A percentile compares a stretch with the other conserved stretches of the same genome.
phyloP scores from a whole-genome alignment of 177 flowering plant species.

The Vitis hybrid region DNA sequence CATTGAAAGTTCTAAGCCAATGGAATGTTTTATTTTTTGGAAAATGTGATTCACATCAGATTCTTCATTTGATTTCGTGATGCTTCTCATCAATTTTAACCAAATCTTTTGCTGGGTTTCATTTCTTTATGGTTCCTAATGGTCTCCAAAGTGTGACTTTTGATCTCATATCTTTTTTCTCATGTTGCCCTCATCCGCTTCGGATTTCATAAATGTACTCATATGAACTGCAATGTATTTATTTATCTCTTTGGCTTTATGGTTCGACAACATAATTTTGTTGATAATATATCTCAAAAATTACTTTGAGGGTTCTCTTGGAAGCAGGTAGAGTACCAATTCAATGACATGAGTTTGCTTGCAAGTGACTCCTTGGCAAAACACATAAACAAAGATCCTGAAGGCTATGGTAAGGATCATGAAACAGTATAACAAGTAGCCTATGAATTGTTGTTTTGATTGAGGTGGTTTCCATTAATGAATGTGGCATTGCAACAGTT shows the following conservation, averaged over 20 bases:
- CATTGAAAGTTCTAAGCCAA: neutral
- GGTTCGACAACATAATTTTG: neutral
- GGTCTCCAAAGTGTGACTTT: no score
- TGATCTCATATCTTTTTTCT: no score
- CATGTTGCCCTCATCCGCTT: no score
- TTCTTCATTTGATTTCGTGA: neutral
- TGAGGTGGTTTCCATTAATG: neutral
- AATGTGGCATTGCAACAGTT: slow-evolving; percentile 41
- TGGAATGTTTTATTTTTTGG: neutral
- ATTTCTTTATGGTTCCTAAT: no score
- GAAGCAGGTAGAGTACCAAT: slow-evolving; percentile 71
- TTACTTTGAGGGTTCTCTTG: neutral
- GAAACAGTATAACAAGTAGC: neutral
- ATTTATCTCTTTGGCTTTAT: neutral
- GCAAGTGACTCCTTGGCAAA: slow-evolving; percentile 63
- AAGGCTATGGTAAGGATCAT: slow-evolving; percentile 63
- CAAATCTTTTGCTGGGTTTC: no score
- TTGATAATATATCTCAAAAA: no score
- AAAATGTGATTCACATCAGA: neutral
- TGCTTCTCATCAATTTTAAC: no score
- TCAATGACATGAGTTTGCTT: slow-evolving; percentile 74
- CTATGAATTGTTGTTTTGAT: neutral
- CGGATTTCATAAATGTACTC: no score
- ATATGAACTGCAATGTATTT: no score
- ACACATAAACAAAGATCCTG: slow-evolving; percentile 69